These are phyloP conservation scores for Trapa bicornis DNA, from an alignment of 345 rosid species.

Conservation along the genomic window DNA sequence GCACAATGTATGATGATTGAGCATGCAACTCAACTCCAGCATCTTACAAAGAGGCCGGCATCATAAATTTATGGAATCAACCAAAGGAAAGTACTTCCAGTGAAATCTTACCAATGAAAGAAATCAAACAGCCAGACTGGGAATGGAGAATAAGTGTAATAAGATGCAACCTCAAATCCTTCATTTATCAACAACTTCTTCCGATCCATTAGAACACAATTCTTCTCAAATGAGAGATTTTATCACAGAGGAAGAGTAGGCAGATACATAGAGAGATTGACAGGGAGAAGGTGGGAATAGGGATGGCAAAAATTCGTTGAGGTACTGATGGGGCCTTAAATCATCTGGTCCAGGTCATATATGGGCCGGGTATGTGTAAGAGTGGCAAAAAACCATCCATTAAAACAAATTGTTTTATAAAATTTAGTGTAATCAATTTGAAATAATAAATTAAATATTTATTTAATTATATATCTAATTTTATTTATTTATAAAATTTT, in stretches of 20 bases:
- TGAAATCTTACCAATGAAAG: neutral
- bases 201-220: slow-evolving; percentile 18
- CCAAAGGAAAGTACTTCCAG: neutral
- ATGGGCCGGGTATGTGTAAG: too few relatives aligned
- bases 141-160: neutral
- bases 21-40: too few relatives aligned
- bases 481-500: too few relatives aligned
- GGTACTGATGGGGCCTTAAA: too few relatives aligned
- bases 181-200: slow-evolving; percentile 26
- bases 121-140: neutral
- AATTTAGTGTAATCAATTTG: too few relatives aligned
- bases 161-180: slow-evolving; percentile 20
- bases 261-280: neutral
- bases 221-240: neutral
- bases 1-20: neutral
- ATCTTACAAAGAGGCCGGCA: neutral
- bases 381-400: too few relatives aligned
- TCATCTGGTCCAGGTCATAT: too few relatives aligned
- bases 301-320: too few relatives aligned
- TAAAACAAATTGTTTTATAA: too few relatives aligned
- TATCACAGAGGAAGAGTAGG: too few relatives aligned
- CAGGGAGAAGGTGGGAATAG: slow-evolving; percentile 1
- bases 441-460: too few relatives aligned
- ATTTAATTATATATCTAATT: too few relatives aligned
- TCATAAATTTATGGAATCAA: neutral